Evolutionary conservation across 371 early-diverging fungal species (phyloP), one percentile per base, ranked within the genome.

Genomic region (Phascolomyces articulosus): DNA sequence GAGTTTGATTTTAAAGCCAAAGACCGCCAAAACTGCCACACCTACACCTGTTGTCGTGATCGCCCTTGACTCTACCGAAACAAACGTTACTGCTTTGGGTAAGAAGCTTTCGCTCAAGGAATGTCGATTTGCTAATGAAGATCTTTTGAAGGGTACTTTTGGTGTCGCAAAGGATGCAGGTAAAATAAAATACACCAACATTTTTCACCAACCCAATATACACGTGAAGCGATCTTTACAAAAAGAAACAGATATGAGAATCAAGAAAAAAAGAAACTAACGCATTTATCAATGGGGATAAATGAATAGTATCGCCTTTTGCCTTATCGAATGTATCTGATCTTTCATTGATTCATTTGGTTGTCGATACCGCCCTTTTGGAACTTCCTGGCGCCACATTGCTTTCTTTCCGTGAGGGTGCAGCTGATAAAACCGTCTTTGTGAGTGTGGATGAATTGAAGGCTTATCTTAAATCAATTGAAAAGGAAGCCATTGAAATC

Each of bases 1-100:
- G 69, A 87, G 86, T 20, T 77, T 90, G 60, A 86, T 90, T 62
- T 77, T 88, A 55, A 90, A 90, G 83, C 91, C 91, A 40, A 90
- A 90, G 79, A 86, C 86, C 38, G 83, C 88, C 60, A 90, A 90
- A 74, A 71, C 84, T 1, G 89, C 86, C 21, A 66, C 84, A 31
- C 75, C 81, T 23, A 87, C 89, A 1, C 90, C 88, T 4, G 85
- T 90, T 7, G 68, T 90, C 48, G 85, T 89, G 26, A 69, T 90
- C 64, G 88, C 89, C 20, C 70, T 82, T 51, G 86, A 84, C 16
- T 62, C 80, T 28, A 81, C 88, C 40, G 77, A 79, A 60, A 84
- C 84, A 26, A 79, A 78, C 64, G 69, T 84, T 34, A 75, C 85
- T 49, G 80, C 83, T 20, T 71, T 90, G 18, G 87, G 85, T 38